Base-by-base conservation (phyloP, 2,329 filamentous ascomycete species). In the Fusarium incarnatum region DNA sequence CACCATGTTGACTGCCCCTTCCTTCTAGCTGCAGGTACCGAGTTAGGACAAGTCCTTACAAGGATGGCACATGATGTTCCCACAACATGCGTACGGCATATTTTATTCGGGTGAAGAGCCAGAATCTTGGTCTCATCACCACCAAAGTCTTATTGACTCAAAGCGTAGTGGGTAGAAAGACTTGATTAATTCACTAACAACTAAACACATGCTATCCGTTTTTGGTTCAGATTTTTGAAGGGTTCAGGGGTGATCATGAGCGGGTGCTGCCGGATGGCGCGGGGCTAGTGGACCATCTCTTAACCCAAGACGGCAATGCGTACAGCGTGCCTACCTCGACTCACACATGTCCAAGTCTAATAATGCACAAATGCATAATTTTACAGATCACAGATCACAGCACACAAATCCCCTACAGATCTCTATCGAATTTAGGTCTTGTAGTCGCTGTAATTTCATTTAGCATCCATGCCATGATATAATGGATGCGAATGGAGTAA, bases 191-290 rank as follows among this genome's bases (percentile, higher is more conserved):
- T 58, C 20, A 53, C n/a, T 25, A 68, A 32, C 22, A 62, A 25
- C 47, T 53, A 30, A 47, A 20, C 18, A 47, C 22, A 44, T 44
- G 45, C 45, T 50, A 45, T 52, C 48, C 59, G 47, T 41, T 50
- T 61, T 52, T 34, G 68, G 69, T 55, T 55, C 56, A 55, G 45
- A 52, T 45, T 37, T 63, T 65, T 55, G 50, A 71, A 68, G 64
- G 68, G 71, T 70, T 68, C 68, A 64, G 68, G 46, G 68, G 47
- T 72, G 55, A 46, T 58, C 60, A 53, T 67, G 65, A 59, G 61
- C 68, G 69, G 69, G 68, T 72, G 68, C 69, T 71, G 69, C 69
- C 69, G 69, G 69, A 72, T 67, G 59, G 69, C 68, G 69, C 69
- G 69, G 68, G 69, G 65, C 69, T 71, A 71, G 65, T 64, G 64